Base-by-base conservation (phyloP, 768 basidiomycete genomes). In the Pholiota conissans region DNA sequence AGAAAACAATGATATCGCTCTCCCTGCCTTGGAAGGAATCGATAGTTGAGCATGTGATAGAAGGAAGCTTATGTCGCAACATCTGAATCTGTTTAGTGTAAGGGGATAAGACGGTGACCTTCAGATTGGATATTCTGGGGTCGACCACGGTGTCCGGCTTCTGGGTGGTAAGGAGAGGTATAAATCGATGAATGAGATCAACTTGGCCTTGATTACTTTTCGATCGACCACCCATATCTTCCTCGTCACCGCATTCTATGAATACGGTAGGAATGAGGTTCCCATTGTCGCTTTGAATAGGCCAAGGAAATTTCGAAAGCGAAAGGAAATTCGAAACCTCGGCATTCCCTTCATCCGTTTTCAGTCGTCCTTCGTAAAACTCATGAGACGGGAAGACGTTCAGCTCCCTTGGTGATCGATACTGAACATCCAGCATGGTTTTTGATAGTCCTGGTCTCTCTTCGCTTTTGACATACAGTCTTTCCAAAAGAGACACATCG, bases 1-100 rank as follows among this genome's bases (percentile, higher is more conserved):
- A 82, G 64, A 87, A 86, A 24, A 90, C 78, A 45, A 89, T 75
- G 47, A 89, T 75, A 59, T 90, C 87, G 58, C 80, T 83, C 64
- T 89, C 87, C 30, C 86, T 75, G 11, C 86, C 86, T 65, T 89
- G 87, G 64, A 87, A 89, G 0, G 84, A 80, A 62, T 86, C 84
- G 35, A 86, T 76, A 0, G 85, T 86, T 34, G 76, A 82, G 45
- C 71, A 74, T 5, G 72, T 63, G 24, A 75, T 64, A 16, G 73
- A 65, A 9, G 75, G 74, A 4, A 82, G 68, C 2, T 67, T 67
- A 18, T 73, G 65, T 22, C 78, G 76, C 3, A 88, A 73, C 0
- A 76, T 71, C 34, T 75, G 68, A 20, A 82, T 74, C 56, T 89
- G 86, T 51, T 83, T 83, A 13, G 79, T 72, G 65, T 88, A 88